A percentile compares a stretch with the other conserved stretches of the same genome.
These are phyloP conservation scores for Microsporum audouinii DNA, from an alignment of 2,329 filamentous ascomycete genomes.

Conservation along the genomic window DNA sequence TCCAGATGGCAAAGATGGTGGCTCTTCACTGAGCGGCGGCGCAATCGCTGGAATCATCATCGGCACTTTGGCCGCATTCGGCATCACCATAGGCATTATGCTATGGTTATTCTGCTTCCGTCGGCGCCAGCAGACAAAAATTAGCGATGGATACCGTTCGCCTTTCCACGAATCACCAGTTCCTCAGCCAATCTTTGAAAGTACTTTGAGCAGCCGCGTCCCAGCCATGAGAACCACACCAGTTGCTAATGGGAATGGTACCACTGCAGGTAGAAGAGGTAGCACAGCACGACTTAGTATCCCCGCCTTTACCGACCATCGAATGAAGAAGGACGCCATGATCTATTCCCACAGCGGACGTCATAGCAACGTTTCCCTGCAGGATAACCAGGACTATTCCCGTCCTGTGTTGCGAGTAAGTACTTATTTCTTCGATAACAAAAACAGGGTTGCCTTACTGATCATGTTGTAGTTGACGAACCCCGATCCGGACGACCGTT, in stretches of 20 bases:
- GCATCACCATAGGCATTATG: conserved; percentile 27
- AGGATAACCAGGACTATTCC: conserved; percentile 40
- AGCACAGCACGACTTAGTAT: conserved; percentile 11
- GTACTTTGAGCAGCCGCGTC: conserved; percentile 6
- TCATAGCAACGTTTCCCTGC: conserved; percentile 35
- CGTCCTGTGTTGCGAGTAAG: conserved; percentile 35
- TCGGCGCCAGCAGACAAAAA: conserved; percentile 17
- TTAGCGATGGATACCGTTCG: conserved; percentile 5
- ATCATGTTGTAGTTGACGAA: conserved; percentile 13
- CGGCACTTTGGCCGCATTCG: conserved; percentile 30
- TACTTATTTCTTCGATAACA: conserved; percentile 3
- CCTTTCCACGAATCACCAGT: conserved; percentile 19
- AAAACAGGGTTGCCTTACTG: not conserved
- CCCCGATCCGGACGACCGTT: conserved; percentile 10
- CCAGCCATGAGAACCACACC: conserved; percentile 3
- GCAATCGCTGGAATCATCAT: conserved; percentile 36
- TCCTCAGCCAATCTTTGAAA: conserved; percentile 14
- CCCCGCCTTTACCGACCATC: conserved; percentile 33
- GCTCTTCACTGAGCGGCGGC: conserved; percentile 29
- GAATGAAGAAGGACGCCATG: conserved; percentile 33
- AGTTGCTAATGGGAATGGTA: not conserved
- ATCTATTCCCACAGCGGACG: conserved; percentile 33
- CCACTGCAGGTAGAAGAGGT: not conserved
- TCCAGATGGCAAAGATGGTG: conserved; percentile 10
- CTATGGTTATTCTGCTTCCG: conserved; percentile 31